These are phyloP conservation scores for Coprinopsis cinerea DNA, from an alignment of 768 basidiomycete species.

Conservation along the genomic window DNA sequence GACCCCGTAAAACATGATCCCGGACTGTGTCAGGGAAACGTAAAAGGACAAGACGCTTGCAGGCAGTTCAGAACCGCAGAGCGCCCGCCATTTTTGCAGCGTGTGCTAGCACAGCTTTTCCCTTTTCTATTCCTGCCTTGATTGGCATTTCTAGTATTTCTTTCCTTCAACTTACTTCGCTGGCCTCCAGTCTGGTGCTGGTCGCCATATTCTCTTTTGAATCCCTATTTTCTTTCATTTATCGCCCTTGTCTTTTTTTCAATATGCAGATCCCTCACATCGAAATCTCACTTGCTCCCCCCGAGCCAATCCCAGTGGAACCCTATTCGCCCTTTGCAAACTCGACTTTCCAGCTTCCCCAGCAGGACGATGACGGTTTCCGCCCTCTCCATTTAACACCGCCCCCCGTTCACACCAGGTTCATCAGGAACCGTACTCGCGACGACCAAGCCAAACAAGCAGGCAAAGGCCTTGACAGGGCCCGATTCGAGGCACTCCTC, in stretches of 20 bases:
- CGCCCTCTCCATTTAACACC: constrained; percentile 55
- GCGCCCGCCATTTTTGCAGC: constrained; percentile 8
- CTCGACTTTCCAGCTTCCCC: constrained; percentile 19
- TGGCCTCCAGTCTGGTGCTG: constrained; percentile 41
- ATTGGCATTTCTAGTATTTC: constrained; percentile 19
- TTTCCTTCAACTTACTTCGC: constrained; percentile 26
- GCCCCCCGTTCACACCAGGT: constrained; percentile 41
- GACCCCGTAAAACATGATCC: neutral
- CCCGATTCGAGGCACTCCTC: constrained; percentile 60
- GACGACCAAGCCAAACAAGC: constrained; percentile 19
- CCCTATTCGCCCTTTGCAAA: constrained; percentile 60
- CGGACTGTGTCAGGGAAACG: neutral
- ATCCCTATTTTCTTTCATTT: constrained; percentile 18
- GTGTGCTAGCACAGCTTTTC: neutral
- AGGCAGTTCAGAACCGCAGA: neutral
- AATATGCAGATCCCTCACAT: constrained; percentile 57
- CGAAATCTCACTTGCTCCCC: constrained; percentile 62
- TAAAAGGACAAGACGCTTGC: neutral
- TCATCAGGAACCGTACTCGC: constrained; percentile 42
- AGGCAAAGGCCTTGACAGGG: constrained; percentile 53
- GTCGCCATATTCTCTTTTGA: constrained; percentile 43
- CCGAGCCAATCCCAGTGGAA: constrained; percentile 43
- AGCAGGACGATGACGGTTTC: constrained; percentile 43
- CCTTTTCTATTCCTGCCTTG: constrained; percentile 10
- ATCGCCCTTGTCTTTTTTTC: constrained; percentile 34